These are phyloP conservation scores for Phytophthora fragariaefolia DNA, from an alignment of 352 stramenopile species.

Conservation along the genomic window DNA sequence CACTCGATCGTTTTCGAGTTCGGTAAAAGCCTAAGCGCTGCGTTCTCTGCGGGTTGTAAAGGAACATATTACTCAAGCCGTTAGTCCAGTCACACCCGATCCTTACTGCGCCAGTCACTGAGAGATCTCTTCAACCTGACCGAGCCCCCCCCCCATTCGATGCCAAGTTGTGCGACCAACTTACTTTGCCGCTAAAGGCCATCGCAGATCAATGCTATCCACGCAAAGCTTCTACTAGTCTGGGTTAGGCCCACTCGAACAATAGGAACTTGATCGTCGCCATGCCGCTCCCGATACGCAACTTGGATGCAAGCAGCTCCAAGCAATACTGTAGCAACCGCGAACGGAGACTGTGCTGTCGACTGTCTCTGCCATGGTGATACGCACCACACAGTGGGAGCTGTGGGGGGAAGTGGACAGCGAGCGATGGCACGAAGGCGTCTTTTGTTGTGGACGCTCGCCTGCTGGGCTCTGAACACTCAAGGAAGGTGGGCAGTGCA, in stretches of 20 bases:
- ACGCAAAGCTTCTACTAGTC: conserved; percentile 1
- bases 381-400: conserved; percentile 9
- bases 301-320: not conserved
- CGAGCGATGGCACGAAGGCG: not conserved
- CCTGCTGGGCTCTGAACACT: not conserved
- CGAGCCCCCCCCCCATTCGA: not conserved
- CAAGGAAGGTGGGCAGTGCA: not conserved
- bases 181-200: not conserved
- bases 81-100: not conserved
- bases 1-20: not conserved
- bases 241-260: not conserved
- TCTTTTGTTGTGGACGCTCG: not conserved
- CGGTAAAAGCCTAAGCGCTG: conserved; percentile 4
- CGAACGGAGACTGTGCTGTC: not conserved
- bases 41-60: not conserved
- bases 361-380: not conserved
- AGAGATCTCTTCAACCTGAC: not conserved
- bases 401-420: conserved; percentile 10
- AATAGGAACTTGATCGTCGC: not conserved
- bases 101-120: not conserved
- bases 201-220: not conserved
- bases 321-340: not conserved
- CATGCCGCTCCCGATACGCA: not conserved
- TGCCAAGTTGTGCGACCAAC: not conserved
- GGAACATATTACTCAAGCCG: not conserved